phyloP scores from a whole-genome alignment of 2,329 filamentous ascomycete genomes.

The Tolypocladium inflatum region DNA sequence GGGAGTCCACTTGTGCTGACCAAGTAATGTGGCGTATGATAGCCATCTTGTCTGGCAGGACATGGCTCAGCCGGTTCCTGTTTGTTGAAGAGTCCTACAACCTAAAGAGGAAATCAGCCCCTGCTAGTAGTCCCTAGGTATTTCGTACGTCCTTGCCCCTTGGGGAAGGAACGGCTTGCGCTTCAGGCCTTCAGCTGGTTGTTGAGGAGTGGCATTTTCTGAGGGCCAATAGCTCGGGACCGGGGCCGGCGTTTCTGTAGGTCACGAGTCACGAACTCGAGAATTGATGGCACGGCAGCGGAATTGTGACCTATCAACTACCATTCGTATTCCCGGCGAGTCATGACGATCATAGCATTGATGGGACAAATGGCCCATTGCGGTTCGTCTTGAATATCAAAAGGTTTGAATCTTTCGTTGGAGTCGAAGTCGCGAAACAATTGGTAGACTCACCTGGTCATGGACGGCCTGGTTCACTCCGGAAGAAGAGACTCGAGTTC shows the following conservation, averaged over 20 bases:
- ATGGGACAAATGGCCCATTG: neutral
- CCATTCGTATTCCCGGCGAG: neutral
- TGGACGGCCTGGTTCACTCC: no score
- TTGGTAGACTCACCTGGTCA: no score
- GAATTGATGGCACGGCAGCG: neutral
- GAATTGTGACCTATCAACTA: neutral
- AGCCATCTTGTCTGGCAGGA: neutral
- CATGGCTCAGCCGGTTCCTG: neutral
- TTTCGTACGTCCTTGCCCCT: neutral
- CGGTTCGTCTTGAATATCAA: neutral
- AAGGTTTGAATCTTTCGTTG: neutral
- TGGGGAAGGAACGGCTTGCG: neutral
- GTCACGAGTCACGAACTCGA: neutral
- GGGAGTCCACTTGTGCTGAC: neutral
- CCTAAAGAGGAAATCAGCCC: neutral
- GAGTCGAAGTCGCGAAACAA: no score
- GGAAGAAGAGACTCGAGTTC: no score
- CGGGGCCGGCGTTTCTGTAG: neutral
- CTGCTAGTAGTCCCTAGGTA: neutral
- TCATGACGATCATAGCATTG: neutral
- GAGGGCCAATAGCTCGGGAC: neutral
- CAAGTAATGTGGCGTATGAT: neutral
- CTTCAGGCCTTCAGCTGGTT: neutral
- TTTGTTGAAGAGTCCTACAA: neutral
- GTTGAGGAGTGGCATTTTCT: neutral